Evolutionary conservation across 306 rosid species (phyloP).

Genomic region (Begonia fuchsioides): DNA sequence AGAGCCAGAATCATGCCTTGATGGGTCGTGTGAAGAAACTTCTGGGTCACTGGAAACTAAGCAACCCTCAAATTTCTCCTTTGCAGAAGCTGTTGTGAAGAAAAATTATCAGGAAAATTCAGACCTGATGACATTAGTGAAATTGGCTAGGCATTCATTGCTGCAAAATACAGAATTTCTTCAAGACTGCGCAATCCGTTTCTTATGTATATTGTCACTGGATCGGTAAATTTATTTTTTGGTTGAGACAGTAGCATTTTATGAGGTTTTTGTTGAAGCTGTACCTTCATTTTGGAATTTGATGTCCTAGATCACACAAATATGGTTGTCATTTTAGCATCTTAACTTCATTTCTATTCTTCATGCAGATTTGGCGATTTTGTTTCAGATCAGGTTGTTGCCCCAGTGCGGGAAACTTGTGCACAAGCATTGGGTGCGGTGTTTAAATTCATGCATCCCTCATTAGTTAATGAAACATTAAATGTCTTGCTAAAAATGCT

Average conservation of each 20-base stretch:
- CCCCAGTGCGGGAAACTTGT: constrained; percentile 98
- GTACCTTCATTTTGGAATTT: too few relatives aligned
- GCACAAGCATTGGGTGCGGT: constrained; percentile 93
- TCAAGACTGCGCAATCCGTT: constrained; percentile 84
- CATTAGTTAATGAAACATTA: constrained; percentile 67
- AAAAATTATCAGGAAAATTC: constrained; percentile 40
- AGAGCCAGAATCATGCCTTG: constrained; percentile 31
- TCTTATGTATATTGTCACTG: constrained; percentile 74
- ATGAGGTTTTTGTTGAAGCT: not conserved
- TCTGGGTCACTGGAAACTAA: constrained; percentile 19
- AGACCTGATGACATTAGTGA: constrained; percentile 56
- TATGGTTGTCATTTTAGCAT: constrained; percentile 3
- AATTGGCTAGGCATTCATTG: constrained; percentile 80
- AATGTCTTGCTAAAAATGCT: constrained; percentile 88
- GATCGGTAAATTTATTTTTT: constrained; percentile 44
- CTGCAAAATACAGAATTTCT: constrained; percentile 76
- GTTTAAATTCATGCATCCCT: constrained; percentile 86
- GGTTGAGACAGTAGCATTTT: not conserved
- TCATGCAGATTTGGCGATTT: constrained; percentile 93
- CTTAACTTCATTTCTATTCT: constrained; percentile 2
- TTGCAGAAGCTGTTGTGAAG: constrained; percentile 25
- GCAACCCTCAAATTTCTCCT: constrained; percentile 22
- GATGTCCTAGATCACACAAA: not conserved
- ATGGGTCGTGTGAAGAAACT: constrained; percentile 17
- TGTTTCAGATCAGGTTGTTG: constrained; percentile 98